Percentiles rank a stretch among this genome's conserved stretches.
phyloP scores from a whole-genome alignment of 148 eudicot species.

The Salicornia ramosissima region DNA sequence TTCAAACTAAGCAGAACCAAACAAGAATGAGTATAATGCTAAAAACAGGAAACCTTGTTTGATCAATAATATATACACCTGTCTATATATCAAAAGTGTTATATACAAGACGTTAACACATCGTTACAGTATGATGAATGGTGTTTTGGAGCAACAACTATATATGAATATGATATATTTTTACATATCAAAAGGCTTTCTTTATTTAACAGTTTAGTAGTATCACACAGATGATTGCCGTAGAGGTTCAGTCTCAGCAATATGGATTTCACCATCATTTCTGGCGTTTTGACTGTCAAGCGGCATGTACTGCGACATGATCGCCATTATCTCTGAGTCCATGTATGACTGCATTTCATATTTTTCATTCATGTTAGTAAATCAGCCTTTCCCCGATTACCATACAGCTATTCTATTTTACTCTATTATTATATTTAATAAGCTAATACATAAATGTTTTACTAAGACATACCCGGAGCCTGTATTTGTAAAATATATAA shows the following conservation, averaged over 20 bases:
- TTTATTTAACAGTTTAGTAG: neutral
- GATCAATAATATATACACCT: too few relatives aligned
- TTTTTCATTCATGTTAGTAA: too few relatives aligned
- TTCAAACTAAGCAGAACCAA: too few relatives aligned
- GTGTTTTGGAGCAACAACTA: neutral
- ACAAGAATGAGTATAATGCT: too few relatives aligned
- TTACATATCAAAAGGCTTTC: neutral
- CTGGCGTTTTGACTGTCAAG: constrained; percentile 59
- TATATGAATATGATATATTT: neutral
- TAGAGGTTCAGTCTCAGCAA: constrained; percentile 61
- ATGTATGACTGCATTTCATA: constrained; percentile 64
- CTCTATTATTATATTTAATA: too few relatives aligned
- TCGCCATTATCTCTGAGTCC: constrained; percentile 96
- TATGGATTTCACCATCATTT: constrained; percentile 46
- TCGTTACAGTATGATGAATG: neutral
- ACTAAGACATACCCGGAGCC: constrained; percentile 61
- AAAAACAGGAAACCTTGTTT: too few relatives aligned
- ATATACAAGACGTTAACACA: neutral
- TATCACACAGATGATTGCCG: constrained; percentile 45
- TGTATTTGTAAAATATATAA: constrained; percentile 83
- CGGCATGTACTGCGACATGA: constrained; percentile 98
- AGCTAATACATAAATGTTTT: neutral
- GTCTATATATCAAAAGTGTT: too few relatives aligned
- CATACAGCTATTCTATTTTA: too few relatives aligned
- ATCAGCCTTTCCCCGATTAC: constrained; percentile 7